Evolutionary conservation across 2,329 filamentous ascomycete species (phyloP), one percentile per base, ranked within the genome.

Genomic region (Fusarium albidum): DNA sequence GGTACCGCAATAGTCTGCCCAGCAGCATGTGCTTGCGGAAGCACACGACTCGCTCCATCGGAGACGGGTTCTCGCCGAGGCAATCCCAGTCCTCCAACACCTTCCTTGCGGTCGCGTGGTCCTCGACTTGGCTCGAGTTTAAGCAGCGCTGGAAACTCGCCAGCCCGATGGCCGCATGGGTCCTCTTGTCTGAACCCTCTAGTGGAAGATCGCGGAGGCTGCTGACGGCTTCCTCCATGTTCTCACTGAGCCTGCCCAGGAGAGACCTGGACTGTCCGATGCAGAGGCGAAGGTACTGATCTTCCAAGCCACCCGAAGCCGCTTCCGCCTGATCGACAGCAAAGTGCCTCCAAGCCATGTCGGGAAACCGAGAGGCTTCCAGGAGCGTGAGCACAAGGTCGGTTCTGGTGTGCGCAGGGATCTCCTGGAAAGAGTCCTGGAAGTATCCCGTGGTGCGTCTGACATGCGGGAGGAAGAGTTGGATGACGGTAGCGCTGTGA

Each of bases 311-410:
- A 12, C 47, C 52, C 11, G 55, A 42, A 32, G 48, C 55, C 42
- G 50, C 14, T 21, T 64, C 59, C 18, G 61, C 61, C 25, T 61
- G 55, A 1, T 47, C 47, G 14, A 64, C 45, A 3, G 56, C 49
- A 27, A 65, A 64, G 32, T 64, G 62, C 21, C 60, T 65, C 61
- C 61, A 65, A 15, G 55, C 56, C 56, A 65, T 63, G n/a, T 48
- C 50, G 15, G 61, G 61, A 25, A 64, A 63, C 8, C 61, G 49
- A 13, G 58, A 65, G n/a, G 58, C 61, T 35, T 64, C 58, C 17
- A 65, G 45, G 27, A 64, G 61, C 4, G 61, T 58, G 37, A 64
- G 61, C 52, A 51, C 59, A 12, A 64, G 59, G 39, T 63, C 61
- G 37, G 52, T 40, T 47, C 61, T 61, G 4, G 49, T 55, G 18